phyloP scores from a whole-genome alignment of 306 rosid genomes.

The Cicer bijugum region DNA sequence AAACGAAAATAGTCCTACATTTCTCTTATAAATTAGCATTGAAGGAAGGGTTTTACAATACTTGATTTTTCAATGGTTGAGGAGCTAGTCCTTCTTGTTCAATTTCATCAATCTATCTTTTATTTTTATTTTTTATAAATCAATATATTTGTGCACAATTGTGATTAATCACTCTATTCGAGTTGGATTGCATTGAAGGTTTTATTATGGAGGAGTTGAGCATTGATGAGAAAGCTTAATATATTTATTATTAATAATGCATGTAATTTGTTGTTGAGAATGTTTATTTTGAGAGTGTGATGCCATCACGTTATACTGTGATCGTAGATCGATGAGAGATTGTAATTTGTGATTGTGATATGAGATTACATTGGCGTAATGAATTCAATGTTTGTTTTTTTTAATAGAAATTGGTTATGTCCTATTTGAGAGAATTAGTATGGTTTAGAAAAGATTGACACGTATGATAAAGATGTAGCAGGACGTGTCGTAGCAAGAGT shows the following conservation, averaged over 20 bases:
- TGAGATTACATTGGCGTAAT: too few species aligned
- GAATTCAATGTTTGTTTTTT: too few species aligned
- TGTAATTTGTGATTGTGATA: background rate
- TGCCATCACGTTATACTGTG: background rate
- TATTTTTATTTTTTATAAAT: background rate
- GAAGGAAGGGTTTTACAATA: conserved; percentile 8
- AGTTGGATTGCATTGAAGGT: background rate
- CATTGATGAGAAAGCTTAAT: conserved; percentile 36
- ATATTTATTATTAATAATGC: background rate
- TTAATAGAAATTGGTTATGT: too few species aligned
- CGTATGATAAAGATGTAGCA: conserved; percentile 4
- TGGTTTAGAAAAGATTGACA: conserved; percentile 51
- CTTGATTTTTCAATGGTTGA: conserved; percentile 2
- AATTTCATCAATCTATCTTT: background rate
- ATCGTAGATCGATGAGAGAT: background rate
- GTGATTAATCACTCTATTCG: background rate
- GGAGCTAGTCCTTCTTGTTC: background rate
- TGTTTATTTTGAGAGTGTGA: background rate
- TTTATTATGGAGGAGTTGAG: conserved; percentile 43
- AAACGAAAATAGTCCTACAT: background rate
- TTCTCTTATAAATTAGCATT: conserved; percentile 37
- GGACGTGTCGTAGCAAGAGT: too few species aligned
- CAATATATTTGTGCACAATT: background rate
- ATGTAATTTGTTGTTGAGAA: background rate
- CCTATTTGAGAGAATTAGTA: too few species aligned